phyloP scores from a whole-genome alignment of 208 protist genomes.

The Entamoeba dispar region DNA sequence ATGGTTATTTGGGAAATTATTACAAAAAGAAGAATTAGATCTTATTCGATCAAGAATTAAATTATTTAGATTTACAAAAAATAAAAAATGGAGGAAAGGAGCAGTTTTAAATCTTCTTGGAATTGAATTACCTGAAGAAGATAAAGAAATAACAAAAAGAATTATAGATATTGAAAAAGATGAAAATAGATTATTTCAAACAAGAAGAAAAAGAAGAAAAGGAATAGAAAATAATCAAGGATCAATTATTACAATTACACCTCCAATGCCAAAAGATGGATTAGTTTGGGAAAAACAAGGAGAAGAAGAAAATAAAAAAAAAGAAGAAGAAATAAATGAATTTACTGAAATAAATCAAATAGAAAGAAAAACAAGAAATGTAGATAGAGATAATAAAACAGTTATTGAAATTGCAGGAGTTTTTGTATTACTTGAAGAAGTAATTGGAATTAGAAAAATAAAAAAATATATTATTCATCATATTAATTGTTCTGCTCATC shows the following conservation, averaged over 20 bases:
- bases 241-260: not conserved
- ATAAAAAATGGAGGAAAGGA: not conserved
- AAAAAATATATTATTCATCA: not conserved
- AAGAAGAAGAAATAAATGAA: not conserved
- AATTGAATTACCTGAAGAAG: not conserved
- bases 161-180: not conserved
- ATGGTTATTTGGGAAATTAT: not conserved
- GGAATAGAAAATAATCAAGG: not conserved
- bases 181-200: not conserved
- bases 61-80: not conserved
- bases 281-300: not conserved
- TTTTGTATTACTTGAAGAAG: not conserved
- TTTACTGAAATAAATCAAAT: not conserved
- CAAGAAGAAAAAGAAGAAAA: not conserved
- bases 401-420: not conserved
- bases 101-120: not conserved
- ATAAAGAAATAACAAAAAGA: not conserved
- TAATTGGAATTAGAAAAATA: not conserved
- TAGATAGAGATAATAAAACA: not conserved
- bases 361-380: not conserved
- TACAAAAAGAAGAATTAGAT: not conserved
- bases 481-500: not conserved
- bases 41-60: not conserved
- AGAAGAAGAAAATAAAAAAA: not conserved
- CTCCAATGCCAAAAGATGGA: not conserved